Base-by-base conservation (phyloP, 2,329 filamentous ascomycete genomes). In the Didymella arachidicola region DNA sequence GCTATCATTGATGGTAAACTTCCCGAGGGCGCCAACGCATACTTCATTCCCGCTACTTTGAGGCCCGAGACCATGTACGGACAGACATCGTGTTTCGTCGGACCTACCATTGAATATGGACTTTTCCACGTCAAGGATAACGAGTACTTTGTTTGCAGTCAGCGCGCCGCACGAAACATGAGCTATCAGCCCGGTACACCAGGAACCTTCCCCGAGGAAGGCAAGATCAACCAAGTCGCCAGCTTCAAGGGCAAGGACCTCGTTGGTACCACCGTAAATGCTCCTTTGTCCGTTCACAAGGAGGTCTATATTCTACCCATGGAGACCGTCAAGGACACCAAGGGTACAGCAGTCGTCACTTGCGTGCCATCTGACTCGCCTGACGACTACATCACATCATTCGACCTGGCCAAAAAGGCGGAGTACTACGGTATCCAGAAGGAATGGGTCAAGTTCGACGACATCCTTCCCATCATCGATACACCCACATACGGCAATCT, bases 51-150 rank as follows among this genome's bases (percentile, higher is more conserved):
- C 12, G 95, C 95, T 16, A 98, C 95, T 54, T 85, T 99, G 26
- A 86, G 95, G 62, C 92, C 95, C 2, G 95, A 99, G 83, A 99
- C 95, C 34, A 98, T 99, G 94, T 99, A 98, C 75, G 96, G 96
- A 39, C 95, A 98, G 79, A 96, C 89, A 4, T 96, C 92, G 80
- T 97, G 93, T 77, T 99, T 98, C 69, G 92, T 99, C 46, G 92
- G 93, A 3, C 94, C 95, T 10, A 91, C 90, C 73, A 90, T 98
- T 72, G 87, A 84, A 43, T 99, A 99, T 72, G 94, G 94, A 49
- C 81, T 99, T 63, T 97, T 92, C 84, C 91, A 92, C 78, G 86
- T 87, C 44, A 71, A 74, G 30, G 80, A 80, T 34, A 77, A 74
- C 64, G 90, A 96, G 67, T 97, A 92, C 79, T 95, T 89, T 73